Evolutionary conservation across 2,329 filamentous ascomycete species (phyloP).

Genomic region (Didymella pinodella): DNA sequence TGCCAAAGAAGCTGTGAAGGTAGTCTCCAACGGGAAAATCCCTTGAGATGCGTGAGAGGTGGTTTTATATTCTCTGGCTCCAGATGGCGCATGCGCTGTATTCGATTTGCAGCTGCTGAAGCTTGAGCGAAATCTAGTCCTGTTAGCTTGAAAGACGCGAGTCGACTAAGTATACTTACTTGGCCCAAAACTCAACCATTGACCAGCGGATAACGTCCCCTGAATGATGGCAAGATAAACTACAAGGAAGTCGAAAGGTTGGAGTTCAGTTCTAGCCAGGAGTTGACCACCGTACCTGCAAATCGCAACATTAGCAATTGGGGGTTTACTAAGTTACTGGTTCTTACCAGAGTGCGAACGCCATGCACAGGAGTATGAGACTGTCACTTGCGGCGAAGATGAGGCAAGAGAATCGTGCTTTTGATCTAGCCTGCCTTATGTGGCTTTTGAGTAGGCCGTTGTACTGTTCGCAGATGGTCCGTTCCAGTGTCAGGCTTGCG

Average conservation of each 20-base stretch:
- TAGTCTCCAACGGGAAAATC: slow-evolving; percentile 18
- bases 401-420: slow-evolving; percentile 60
- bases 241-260: slow-evolving; percentile 32
- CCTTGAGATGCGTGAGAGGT: background rate
- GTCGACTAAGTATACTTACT: slow-evolving; percentile 24
- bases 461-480: slow-evolving; percentile 78
- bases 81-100: slow-evolving; percentile 24
- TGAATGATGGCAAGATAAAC: slow-evolving; percentile 40
- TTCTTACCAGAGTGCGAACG: slow-evolving; percentile 42
- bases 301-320: background rate
- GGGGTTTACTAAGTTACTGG: no score
- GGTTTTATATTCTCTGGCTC: slow-evolving; percentile 1
- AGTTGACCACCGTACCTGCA: slow-evolving; percentile 38
- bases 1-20: slow-evolving; percentile 21
- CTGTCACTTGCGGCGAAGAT: slow-evolving; percentile 57
- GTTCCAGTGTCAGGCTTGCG: slow-evolving; percentile 86
- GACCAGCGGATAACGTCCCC: slow-evolving; percentile 37
- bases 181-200: slow-evolving; percentile 40
- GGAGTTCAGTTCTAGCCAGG: slow-evolving; percentile 26
- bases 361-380: slow-evolving; percentile 65
- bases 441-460: slow-evolving; percentile 73
- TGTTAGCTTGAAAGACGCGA: background rate
- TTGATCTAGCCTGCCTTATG: slow-evolving; percentile 70
- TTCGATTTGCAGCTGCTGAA: slow-evolving; percentile 32
- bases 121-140: slow-evolving; percentile 39